Conservation (phyloP, 179 eudicot species). For the Camellia oleifera region DNA sequence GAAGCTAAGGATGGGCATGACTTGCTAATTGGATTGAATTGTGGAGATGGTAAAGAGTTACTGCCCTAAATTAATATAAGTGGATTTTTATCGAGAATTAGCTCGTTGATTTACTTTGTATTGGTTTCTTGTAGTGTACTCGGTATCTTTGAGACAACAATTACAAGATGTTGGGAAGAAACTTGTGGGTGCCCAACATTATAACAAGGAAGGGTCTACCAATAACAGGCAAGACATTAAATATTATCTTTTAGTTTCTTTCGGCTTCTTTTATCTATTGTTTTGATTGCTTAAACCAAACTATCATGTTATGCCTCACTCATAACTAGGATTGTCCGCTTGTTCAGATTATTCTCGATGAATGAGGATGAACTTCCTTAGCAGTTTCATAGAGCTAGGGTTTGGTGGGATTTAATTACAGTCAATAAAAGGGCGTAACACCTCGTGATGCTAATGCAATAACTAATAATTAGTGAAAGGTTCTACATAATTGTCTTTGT, state of each 20-base stretch:
- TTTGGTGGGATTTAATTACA: not conserved
- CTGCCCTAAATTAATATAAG: not conserved
- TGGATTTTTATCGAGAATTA: not conserved
- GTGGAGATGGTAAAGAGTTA: conserved; percentile 71
- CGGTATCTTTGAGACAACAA: conserved; percentile 80
- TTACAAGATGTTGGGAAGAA: conserved; percentile 83
- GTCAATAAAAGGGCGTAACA: not conserved
- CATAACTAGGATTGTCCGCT: not conserved
- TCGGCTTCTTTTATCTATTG: not conserved
- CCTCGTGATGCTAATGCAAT: no score
- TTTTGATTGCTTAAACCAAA: conserved; percentile 1
- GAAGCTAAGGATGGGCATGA: conserved; percentile 91
- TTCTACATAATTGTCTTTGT: no score
- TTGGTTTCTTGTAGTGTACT: conserved; percentile 52
- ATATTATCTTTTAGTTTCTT: not conserved
- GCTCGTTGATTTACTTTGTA: not conserved
- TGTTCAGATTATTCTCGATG: not conserved
- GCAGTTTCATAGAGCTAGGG: not conserved
- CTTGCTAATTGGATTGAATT: conserved; percentile 69
- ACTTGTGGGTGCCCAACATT: conserved; percentile 83
- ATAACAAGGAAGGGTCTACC: conserved; percentile 75
- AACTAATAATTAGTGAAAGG: no score
- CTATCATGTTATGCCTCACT: not conserved
- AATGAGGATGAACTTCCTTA: not conserved
- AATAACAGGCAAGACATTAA: conserved; percentile 55